Base-by-base conservation (phyloP, 345 rosid genomes). In the Pugionium cornutum region DNA sequence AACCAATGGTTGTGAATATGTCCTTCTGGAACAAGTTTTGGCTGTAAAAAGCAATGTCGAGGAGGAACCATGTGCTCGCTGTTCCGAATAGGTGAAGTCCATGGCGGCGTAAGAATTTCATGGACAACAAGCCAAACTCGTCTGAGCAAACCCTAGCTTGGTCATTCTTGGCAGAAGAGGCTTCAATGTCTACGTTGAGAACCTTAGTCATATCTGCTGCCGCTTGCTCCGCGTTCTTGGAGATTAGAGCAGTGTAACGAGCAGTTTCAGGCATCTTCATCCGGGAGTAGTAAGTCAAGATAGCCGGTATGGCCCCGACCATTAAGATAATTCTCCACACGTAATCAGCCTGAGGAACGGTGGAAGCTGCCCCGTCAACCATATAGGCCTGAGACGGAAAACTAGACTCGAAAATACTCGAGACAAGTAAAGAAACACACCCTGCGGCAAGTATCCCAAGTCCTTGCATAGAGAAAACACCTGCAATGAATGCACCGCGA, bases 211-310 rank as follows among this genome's bases (percentile, higher is more conserved):
- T 89, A 50, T 89, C 91, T 0, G 78, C 43, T 0, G 96, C 85
- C 0, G 89, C 96, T 76, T 81, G 80, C 27, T 80, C 79, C 0
- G 89, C 81, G 41, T 83, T 81, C 79, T 77, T 86, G 41, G 86
- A 82, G 1, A 86, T 81, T 41, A 89, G 72, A 27, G 89, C 83
- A 0, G 96, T 84, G 84, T 86, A 89, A 6, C 89, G 87, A 31
- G 96, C 91, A 0, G 96, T 89, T 79, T 86, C 96, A 0, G 96
- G 92, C 91, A 89, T 89, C 78, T 82, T 76, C 84, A 77, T 76
- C 4, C 88, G 72, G 89, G 84, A 86, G 68, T 83, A 86, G 69
- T 79, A 86, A 10, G 96, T 86, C 6, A 89, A 60, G 0, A 61
- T 66, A 27, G 96, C 91, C 1, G 94, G 91, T 40, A 89, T 0